A percentile compares a stretch with the other conserved stretches of the same genome.
Evolutionary conservation across 2,329 filamentous ascomycete species (phyloP).

Genomic region (Colletotrichum spinosum): DNA sequence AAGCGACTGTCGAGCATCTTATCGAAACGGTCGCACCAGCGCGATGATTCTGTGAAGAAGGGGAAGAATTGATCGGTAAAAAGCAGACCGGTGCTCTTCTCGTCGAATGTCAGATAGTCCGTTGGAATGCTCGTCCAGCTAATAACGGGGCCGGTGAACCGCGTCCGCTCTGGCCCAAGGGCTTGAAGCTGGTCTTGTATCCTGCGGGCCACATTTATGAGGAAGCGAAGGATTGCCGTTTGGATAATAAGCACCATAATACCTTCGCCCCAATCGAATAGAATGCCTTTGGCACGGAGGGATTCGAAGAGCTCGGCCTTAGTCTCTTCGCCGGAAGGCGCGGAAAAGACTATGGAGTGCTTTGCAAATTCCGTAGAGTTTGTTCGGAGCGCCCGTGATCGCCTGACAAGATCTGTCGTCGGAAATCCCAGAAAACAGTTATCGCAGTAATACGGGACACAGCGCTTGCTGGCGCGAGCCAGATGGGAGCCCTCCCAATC

Average conservation of each 20-base stretch:
- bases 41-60: background rate
- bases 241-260: constrained; percentile 22
- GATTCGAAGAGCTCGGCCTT: background rate
- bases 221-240: constrained; percentile 10
- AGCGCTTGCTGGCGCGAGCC: constrained; percentile 2
- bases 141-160: background rate
- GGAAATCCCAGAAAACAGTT: constrained; percentile 29
- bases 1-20: background rate
- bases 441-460: constrained; percentile 5
- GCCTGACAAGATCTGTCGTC: background rate
- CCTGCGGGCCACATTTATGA: background rate
- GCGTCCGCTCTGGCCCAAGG: too few species aligned
- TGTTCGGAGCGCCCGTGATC: background rate
- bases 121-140: constrained; percentile 1
- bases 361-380: background rate
- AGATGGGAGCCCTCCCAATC: constrained; percentile 21
- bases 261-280: constrained; percentile 29
- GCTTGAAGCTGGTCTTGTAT: background rate
- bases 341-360: constrained; percentile 5
- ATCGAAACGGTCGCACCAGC: background rate
- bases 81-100: background rate
- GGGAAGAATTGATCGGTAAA: constrained; percentile 2
- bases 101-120: background rate
- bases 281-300: constrained; percentile 5
- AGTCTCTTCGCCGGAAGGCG: background rate